Conservation (phyloP, 2,329 filamentous ascomycete species). For the Eutypa lata region DNA sequence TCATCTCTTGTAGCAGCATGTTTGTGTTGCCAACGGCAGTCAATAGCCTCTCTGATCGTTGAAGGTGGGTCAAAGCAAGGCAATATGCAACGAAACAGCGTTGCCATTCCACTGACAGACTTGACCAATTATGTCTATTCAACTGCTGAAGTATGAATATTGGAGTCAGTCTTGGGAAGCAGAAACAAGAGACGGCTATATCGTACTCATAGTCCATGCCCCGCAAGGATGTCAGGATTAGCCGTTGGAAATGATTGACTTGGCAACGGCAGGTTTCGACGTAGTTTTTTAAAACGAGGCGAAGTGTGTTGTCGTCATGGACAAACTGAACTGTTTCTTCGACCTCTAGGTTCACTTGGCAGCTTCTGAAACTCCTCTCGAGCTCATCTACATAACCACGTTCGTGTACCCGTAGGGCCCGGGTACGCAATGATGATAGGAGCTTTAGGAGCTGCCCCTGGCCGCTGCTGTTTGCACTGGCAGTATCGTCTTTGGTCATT, state of each 20-base stretch:
- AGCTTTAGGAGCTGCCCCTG: background rate
- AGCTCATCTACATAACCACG: background rate
- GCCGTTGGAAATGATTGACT: background rate
- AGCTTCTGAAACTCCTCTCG: background rate
- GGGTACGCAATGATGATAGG: background rate
- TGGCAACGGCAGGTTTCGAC: background rate
- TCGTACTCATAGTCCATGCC: background rate
- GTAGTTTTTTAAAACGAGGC: background rate
- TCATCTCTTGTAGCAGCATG: constrained; percentile 39
- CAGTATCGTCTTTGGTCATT: background rate
- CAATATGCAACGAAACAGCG: constrained; percentile 36
- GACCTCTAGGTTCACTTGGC: background rate
- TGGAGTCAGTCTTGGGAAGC: constrained; percentile 10
- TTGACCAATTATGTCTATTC: constrained; percentile 19
- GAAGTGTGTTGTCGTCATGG: background rate
- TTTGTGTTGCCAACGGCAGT: constrained; percentile 13
- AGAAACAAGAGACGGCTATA: background rate
- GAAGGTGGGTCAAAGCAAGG: constrained; percentile 34
- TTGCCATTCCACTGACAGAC: constrained; percentile 31
- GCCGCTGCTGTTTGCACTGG: background rate
- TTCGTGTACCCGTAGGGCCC: background rate
- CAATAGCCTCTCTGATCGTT: constrained; percentile 41
- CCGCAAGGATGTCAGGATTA: background rate
- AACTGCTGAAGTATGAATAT: constrained; percentile 34
- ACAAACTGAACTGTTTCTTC: background rate